Conservation (phyloP, 225 moss, liverwort and hornwort species). For the Pleurozium schreberi region DNA sequence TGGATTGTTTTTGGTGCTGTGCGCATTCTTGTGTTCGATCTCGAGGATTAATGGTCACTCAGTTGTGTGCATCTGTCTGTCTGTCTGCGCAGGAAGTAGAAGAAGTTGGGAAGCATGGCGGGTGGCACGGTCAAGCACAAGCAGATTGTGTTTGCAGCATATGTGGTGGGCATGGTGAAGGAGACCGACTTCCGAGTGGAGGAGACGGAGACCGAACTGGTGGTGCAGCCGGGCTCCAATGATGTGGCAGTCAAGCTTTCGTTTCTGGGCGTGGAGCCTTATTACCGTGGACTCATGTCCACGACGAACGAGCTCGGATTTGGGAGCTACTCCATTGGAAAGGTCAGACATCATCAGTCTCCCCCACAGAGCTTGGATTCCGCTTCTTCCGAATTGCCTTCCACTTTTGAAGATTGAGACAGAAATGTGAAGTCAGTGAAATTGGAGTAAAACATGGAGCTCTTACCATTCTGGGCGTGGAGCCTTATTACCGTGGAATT, state of each 20-base stretch:
- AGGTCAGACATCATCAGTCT: neutral
- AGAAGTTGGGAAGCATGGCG: neutral
- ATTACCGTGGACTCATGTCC: neutral
- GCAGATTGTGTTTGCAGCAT: neutral
- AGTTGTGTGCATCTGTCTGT: neutral
- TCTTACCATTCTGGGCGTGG: too few relatives aligned
- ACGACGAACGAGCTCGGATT: neutral
- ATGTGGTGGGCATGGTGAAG: neutral
- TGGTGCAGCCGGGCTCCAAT: neutral
- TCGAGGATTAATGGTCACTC: neutral
- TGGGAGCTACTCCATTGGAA: neutral
- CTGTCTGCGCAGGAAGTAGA: neutral
- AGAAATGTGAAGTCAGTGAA: neutral
- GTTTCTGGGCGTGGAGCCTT: constrained; percentile 18
- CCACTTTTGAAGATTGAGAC: neutral
- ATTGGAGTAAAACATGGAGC: too few relatives aligned
- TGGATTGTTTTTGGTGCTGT: neutral
- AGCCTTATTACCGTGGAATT: too few relatives aligned
- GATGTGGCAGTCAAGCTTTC: constrained; percentile 12
- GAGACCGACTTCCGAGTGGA: constrained; percentile 20
- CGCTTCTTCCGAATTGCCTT: neutral
- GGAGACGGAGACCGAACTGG: constrained; percentile 4
- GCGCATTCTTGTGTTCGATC: neutral
- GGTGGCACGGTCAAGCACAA: neutral
- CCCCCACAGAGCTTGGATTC: neutral